A percentile compares a stretch with the other conserved stretches of the same genome.
Conservation (phyloP, 805 yeast genomes). For the Lipomyces oligophaga region DNA sequence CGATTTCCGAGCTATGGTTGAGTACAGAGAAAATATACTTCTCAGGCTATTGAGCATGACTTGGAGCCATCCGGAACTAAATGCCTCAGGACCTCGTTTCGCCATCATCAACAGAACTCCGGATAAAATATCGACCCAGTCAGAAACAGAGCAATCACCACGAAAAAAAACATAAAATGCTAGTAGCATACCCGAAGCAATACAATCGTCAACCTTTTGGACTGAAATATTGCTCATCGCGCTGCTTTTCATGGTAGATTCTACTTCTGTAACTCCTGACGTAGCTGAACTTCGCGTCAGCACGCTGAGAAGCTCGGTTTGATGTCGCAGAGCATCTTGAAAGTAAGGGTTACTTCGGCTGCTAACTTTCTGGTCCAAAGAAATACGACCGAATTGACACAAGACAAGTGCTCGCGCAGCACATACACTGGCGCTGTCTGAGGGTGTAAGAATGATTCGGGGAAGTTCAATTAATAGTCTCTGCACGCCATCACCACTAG, state of each 20-base stretch:
- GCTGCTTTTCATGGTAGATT: not conserved
- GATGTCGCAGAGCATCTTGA: conserved; percentile 9
- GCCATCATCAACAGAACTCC: not conserved
- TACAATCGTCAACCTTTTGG: conserved; percentile 5
- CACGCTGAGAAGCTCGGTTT: conserved; percentile 5
- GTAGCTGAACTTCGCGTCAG: not conserved
- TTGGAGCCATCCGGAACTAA: not conserved
- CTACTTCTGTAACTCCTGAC: not conserved
- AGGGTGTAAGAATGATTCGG: conserved; percentile 7
- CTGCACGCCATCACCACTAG: not conserved
- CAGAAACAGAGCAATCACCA: not conserved
- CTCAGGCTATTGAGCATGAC: not conserved
- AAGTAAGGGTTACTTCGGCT: conserved; percentile 9
- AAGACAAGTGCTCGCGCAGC: conserved; percentile 13
- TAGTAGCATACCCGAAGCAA: conserved; percentile 13
- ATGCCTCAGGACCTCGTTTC: not conserved
- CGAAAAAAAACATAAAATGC: conserved; percentile 10
- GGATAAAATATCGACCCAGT: not conserved
- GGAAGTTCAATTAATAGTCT: conserved; percentile 6
- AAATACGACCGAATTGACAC: conserved; percentile 7
- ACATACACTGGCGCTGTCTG: conserved; percentile 7
- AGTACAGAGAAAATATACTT: not conserved
- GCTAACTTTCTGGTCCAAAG: conserved; percentile 1
- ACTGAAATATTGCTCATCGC: not conserved
- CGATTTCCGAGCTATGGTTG: not conserved